Evolutionary conservation across 805 yeast genomes (phyloP).

Genomic region (Wickerhamiella brachini): DNA sequence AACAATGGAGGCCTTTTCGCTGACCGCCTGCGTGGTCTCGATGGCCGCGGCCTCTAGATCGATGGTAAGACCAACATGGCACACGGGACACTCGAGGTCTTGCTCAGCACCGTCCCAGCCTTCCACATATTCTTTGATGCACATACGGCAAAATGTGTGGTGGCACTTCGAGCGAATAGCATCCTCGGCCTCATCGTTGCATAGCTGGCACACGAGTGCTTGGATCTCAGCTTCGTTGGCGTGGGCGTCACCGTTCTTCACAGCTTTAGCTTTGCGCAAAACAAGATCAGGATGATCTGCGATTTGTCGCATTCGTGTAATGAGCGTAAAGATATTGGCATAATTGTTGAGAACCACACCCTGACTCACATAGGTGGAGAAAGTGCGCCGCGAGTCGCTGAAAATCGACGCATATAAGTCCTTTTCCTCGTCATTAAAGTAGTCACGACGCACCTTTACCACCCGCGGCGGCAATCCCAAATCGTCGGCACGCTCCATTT

Average conservation of each 20-base stretch:
- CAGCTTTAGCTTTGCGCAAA: slow-evolving; percentile 37
- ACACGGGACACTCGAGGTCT: slow-evolving; percentile 80
- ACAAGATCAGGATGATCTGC: slow-evolving; percentile 98
- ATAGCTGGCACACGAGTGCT: slow-evolving; percentile 71
- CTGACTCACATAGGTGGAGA: slow-evolving; percentile 84
- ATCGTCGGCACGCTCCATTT: slow-evolving; percentile 93
- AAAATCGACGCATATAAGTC: slow-evolving; percentile 82
- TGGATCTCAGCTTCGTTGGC: slow-evolving; percentile 22
- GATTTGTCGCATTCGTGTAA: slow-evolving; percentile 93
- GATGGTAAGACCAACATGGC: slow-evolving; percentile 85
- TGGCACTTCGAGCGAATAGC: slow-evolving; percentile 91
- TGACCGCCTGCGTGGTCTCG: slow-evolving; percentile 28
- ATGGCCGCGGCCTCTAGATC: slow-evolving; percentile 80
- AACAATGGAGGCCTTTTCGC: slow-evolving; percentile 55
- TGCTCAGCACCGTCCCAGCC: slow-evolving; percentile 44
- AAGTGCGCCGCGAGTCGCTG: slow-evolving; percentile 73
- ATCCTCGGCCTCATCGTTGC: slow-evolving; percentile 98
- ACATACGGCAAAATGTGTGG: slow-evolving; percentile 84
- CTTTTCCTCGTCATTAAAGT: slow-evolving; percentile 87
- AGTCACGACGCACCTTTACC: slow-evolving; percentile 76
- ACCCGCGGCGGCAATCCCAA: slow-evolving; percentile 93
- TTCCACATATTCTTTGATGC: slow-evolving; percentile 81
- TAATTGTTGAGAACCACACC: slow-evolving; percentile 95
- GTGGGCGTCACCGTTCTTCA: slow-evolving; percentile 20
- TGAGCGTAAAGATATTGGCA: slow-evolving; percentile 90